A percentile compares a stretch with the other conserved stretches of the same genome.
Evolutionary conservation across 345 rosid species (phyloP).

Genomic region (Kernera saxatilis): DNA sequence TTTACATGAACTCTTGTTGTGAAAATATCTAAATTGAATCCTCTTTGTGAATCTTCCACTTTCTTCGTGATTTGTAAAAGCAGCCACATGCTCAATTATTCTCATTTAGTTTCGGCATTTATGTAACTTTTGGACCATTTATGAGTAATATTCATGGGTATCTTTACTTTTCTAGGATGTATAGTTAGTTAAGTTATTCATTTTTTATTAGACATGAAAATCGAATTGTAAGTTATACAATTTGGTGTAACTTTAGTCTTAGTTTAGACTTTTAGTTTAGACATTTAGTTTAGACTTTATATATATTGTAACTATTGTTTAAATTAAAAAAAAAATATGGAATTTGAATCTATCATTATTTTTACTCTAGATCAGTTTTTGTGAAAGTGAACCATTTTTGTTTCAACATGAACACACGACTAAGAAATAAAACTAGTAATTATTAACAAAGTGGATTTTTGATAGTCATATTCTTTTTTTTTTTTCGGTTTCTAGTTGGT

Average conservation of each 20-base stretch:
- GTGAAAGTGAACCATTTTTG: not conserved
- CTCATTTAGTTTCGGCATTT: not conserved
- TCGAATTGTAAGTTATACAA: too few relatives aligned
- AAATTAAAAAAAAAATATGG: too few relatives aligned
- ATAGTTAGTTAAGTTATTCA: not conserved
- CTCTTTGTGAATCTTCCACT: slow-evolving; percentile 1
- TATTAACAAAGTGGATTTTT: not conserved
- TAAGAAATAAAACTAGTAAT: not conserved
- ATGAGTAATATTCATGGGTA: not conserved
- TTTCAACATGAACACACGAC: not conserved
- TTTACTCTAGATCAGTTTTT: not conserved
- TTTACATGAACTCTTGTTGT: slow-evolving; percentile 1
- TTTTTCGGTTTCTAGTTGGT: too few relatives aligned
- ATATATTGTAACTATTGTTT: too few relatives aligned
- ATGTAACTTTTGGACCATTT: not conserved
- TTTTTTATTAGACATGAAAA: too few relatives aligned
- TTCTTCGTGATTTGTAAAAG: not conserved
- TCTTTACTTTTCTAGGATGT: not conserved
- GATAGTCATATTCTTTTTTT: too few relatives aligned
- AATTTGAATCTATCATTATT: not conserved
- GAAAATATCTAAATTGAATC: slow-evolving; percentile 7
- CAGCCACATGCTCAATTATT: not conserved
- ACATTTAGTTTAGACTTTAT: too few relatives aligned
- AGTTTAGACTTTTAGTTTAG: too few relatives aligned
- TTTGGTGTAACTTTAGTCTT: too few relatives aligned